phyloP scores from a whole-genome alignment of 805 yeast species.

The Candida argentea region DNA sequence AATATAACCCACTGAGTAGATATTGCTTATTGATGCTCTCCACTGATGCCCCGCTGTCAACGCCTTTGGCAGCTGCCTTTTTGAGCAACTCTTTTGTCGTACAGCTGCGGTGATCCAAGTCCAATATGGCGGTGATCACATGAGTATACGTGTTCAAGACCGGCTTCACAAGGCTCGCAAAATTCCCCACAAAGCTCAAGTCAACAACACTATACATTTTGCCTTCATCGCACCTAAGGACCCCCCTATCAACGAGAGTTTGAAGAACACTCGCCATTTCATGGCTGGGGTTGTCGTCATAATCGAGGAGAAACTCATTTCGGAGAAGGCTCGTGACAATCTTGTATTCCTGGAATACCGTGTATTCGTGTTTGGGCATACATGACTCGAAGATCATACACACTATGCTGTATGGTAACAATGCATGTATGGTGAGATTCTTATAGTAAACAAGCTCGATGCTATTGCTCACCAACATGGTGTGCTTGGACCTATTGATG shows the following conservation, averaged over 20 bases:
- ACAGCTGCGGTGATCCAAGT: constrained; percentile 13
- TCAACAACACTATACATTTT: constrained; percentile 13
- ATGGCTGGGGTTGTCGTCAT: constrained; percentile 22
- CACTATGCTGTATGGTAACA: constrained; percentile 41
- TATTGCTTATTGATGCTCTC: constrained; percentile 34
- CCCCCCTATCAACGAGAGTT: constrained; percentile 9
- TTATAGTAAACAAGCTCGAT: constrained; percentile 50
- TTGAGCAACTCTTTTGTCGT: constrained; percentile 23
- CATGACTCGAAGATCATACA: constrained; percentile 16
- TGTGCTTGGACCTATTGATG: constrained; percentile 12
- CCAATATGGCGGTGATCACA: constrained; percentile 10
- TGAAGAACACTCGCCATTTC: constrained; percentile 19
- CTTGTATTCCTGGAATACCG: constrained; percentile 18
- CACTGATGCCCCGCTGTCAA: constrained; percentile 5
- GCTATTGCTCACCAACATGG: constrained; percentile 32
- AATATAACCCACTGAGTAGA: constrained; percentile 28
- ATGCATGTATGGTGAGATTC: constrained; percentile 45
- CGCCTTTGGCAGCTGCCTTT: constrained; percentile 12
- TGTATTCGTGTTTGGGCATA: constrained; percentile 4
- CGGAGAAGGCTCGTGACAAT: constrained; percentile 29
- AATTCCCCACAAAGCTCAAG: constrained; percentile 11
- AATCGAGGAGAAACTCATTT: constrained; percentile 33
- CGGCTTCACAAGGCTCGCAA: constrained; percentile 22
- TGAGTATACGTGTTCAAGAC: constrained; percentile 24
- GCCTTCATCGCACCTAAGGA: constrained; percentile 6